Conservation (phyloP, 2,329 filamentous ascomycete genomes). For the Tetracladium maxilliforme region DNA sequence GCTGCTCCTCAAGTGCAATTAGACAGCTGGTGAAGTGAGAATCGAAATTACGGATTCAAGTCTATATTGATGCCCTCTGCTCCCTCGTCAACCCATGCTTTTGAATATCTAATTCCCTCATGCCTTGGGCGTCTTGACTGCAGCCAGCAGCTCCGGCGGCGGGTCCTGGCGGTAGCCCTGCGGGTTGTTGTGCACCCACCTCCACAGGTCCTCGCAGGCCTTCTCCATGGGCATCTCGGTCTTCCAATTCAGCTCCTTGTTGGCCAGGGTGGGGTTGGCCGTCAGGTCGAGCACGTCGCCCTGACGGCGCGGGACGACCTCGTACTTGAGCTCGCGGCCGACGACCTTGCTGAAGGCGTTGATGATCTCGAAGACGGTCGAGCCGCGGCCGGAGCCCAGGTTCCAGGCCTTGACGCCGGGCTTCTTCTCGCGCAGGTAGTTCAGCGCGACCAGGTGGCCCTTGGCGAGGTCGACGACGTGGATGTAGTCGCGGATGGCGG, state of each 20-base stretch:
- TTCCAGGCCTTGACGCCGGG: conserved; percentile 96
- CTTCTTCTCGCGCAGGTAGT: conserved; percentile 70
- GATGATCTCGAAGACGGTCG: conserved; percentile 95
- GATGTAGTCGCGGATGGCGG: conserved; percentile 95
- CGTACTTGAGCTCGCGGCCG: conserved; percentile 72
- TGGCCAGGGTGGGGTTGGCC: conserved; percentile 76
- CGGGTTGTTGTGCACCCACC: conserved; percentile 94
- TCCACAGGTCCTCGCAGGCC: conserved; percentile 88
- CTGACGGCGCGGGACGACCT: conserved; percentile 67
- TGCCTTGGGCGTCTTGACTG: conserved; percentile 31
- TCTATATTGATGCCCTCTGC: no score
- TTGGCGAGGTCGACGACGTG: conserved; percentile 82
- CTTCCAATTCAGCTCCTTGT: conserved; percentile 84
- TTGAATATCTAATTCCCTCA: no score
- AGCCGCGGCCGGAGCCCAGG: conserved; percentile 83
- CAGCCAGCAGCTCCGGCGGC: conserved; percentile 65
- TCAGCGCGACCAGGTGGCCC: conserved; percentile 78
- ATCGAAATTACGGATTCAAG: no score
- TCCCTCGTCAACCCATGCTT: no score
- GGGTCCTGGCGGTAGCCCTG: conserved; percentile 86
- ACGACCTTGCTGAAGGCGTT: conserved; percentile 83
- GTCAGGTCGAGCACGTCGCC: conserved; percentile 94
- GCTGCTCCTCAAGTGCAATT: conserved; percentile 59
- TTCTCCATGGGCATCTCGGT: conserved; percentile 82
- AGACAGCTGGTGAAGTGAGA: no score